Evolutionary conservation across 179 eudicot genomes (phyloP).

Genomic region (Spergularia azorica): DNA sequence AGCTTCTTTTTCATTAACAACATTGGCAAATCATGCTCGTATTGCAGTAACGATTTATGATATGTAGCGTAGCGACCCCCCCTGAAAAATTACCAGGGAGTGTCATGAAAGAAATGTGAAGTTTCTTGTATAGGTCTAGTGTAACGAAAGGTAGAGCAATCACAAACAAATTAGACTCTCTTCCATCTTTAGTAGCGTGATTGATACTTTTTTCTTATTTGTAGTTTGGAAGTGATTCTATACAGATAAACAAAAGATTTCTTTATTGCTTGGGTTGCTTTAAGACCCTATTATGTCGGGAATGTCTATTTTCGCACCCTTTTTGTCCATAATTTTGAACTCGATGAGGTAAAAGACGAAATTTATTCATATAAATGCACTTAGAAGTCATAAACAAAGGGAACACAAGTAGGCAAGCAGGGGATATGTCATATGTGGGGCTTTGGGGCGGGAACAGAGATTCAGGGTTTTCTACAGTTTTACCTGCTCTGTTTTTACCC

Average conservation of each 20-base stretch:
- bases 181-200: neutral
- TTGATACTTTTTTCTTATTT: neutral
- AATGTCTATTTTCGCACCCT: too few species aligned
- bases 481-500: neutral
- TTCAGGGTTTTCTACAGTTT: too few species aligned
- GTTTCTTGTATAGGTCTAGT: slow-evolving; percentile 16
- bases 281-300: too few species aligned
- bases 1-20: neutral
- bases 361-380: too few species aligned
- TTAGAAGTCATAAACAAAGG: too few species aligned
- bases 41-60: neutral
- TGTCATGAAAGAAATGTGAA: slow-evolving; percentile 15
- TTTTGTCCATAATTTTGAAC: too few species aligned
- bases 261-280: too few species aligned
- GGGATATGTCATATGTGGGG: too few species aligned
- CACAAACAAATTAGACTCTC: neutral
- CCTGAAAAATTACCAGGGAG: neutral
- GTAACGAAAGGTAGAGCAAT: slow-evolving; percentile 12
- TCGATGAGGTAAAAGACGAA: too few species aligned
- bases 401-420: too few species aligned
- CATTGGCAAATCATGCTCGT: too few species aligned
- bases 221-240: neutral
- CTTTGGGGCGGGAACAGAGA: too few species aligned
- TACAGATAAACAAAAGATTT: neutral
- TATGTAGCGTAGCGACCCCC: slow-evolving; percentile 6